Percentiles rank a stretch among this genome's conserved stretches.
phyloP scores from a whole-genome alignment of 139 green algal species.

The Microglena sp. region DNA sequence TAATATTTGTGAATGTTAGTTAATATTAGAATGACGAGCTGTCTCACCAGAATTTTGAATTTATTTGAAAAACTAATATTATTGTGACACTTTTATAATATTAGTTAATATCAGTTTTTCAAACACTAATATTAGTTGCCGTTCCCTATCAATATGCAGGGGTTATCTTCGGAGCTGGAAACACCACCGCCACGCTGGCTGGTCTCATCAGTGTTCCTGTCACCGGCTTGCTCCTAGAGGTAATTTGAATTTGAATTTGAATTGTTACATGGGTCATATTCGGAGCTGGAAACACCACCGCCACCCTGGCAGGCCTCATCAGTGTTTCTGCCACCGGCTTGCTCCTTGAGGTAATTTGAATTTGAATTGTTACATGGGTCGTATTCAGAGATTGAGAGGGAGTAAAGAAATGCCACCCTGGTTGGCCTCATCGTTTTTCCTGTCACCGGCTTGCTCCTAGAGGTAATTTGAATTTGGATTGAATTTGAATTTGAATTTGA shows the following conservation, averaged over 20 bases:
- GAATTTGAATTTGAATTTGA: no score
- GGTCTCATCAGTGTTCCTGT: slow-evolving; percentile 59
- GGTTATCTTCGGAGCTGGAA: slow-evolving; percentile 63
- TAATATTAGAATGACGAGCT: no score
- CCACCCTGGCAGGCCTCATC: slow-evolving; percentile 60
- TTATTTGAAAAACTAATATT: no score
- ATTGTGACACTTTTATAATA: no score
- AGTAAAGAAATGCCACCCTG: slow-evolving; percentile 56
- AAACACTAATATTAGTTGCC: neutral
- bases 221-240: slow-evolving; percentile 45
- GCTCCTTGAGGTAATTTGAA: slow-evolving; percentile 38
- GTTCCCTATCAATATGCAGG: slow-evolving; percentile 3
- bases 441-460: slow-evolving; percentile 44
- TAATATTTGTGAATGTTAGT: no score
- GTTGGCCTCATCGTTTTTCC: slow-evolving; percentile 60
- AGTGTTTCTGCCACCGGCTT: slow-evolving; percentile 50
- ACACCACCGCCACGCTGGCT: slow-evolving; percentile 62
- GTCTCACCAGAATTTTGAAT: no score
- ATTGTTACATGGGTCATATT: slow-evolving; percentile 43
- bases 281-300: slow-evolving; percentile 61
- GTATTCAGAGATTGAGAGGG: slow-evolving; percentile 70
- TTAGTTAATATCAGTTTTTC: no score
- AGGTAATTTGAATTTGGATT: no score
- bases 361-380: slow-evolving; percentile 21
- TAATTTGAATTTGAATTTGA: no score